These are phyloP conservation scores for Russula emetica DNA, from an alignment of 768 basidiomycete genomes.

Conservation along the genomic window DNA sequence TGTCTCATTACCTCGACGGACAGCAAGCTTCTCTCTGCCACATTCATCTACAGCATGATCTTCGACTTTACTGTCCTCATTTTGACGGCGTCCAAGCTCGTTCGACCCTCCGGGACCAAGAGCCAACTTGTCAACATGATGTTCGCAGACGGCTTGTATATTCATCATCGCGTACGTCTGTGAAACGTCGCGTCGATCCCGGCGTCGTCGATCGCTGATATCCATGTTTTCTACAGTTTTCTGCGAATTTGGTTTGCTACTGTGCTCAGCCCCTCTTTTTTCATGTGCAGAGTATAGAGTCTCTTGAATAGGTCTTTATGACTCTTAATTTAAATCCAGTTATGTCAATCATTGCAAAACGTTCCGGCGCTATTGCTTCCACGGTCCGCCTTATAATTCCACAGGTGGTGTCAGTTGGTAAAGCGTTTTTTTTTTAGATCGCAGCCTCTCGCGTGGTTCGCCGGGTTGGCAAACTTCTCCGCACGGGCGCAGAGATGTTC, in stretches of 20 bases:
- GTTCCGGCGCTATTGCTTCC: slow-evolving; percentile 48
- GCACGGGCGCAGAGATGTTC: slow-evolving; percentile 33
- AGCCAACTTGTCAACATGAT: slow-evolving; percentile 58
- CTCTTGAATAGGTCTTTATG: slow-evolving; percentile 58
- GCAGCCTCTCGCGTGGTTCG: slow-evolving; percentile 59
- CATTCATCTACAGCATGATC: slow-evolving; percentile 73
- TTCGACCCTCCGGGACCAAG: slow-evolving; percentile 32
- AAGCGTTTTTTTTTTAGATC: slow-evolving; percentile 40
- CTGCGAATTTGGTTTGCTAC: slow-evolving; percentile 42
- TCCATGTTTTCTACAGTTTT: slow-evolving; percentile 32
- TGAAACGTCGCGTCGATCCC: slow-evolving; percentile 4
- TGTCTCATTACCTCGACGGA: slow-evolving; percentile 59
- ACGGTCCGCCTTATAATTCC: background rate
- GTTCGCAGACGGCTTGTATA: slow-evolving; percentile 68
- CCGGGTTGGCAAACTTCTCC: slow-evolving; percentile 50
- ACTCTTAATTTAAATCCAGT: slow-evolving; percentile 57
- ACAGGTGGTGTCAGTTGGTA: background rate
- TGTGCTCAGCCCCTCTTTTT: slow-evolving; percentile 7
- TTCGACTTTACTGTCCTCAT: slow-evolving; percentile 61
- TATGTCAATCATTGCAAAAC: slow-evolving; percentile 63
- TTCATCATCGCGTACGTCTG: slow-evolving; percentile 68
- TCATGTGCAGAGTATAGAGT: background rate
- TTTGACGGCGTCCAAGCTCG: slow-evolving; percentile 58
- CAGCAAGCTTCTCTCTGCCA: slow-evolving; percentile 59
- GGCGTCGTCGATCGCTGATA: slow-evolving; percentile 31